Conservation (phyloP, 495 filamentous ascomycete genomes). For the Penicillium alfredii region DNA sequence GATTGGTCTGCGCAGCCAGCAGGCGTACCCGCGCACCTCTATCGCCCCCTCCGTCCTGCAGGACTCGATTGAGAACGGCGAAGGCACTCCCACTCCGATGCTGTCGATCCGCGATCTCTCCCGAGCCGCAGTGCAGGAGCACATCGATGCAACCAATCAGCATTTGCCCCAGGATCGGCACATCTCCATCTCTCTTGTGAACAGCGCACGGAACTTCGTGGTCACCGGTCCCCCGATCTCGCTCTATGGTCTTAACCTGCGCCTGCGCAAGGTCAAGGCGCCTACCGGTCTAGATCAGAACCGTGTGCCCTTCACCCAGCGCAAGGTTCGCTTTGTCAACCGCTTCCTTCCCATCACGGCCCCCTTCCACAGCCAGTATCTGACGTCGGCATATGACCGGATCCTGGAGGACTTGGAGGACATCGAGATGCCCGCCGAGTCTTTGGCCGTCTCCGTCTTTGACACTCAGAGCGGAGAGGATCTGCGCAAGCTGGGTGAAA, state of each 20-base stretch:
- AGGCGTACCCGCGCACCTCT: conserved; percentile 91
- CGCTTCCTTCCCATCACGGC: conserved; percentile 96
- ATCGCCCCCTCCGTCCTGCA: conserved; percentile 87
- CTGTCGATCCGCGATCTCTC: conserved; percentile 92
- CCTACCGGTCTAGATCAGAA: conserved; percentile 95
- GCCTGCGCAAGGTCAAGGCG: conserved; percentile 91
- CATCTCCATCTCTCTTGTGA: conserved; percentile 90
- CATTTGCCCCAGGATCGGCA: conserved; percentile 89
- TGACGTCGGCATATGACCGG: conserved; percentile 68
- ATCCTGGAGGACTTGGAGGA: conserved; percentile 84
- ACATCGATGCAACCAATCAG: conserved; percentile 92
- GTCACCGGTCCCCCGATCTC: conserved; percentile 95
- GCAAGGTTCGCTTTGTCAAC: conserved; percentile 94
- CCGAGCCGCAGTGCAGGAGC: conserved; percentile 76
- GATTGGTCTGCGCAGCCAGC: conserved; percentile 98
- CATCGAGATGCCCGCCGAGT: conserved; percentile 60
- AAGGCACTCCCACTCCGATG: conserved; percentile 94
- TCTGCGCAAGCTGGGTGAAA: conserved; percentile 56
- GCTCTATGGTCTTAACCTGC: conserved; percentile 89
- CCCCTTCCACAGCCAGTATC: conserved; percentile 94
- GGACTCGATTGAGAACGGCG: conserved; percentile 89
- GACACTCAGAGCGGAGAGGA: conserved; percentile 83
- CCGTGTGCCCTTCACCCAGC: conserved; percentile 85
- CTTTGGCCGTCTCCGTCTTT: conserved; percentile 75
- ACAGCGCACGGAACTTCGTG: conserved; percentile 94